Evolutionary conservation across 495 filamentous ascomycete genomes (phyloP).

Genomic region (Lineolata rhizophorae): DNA sequence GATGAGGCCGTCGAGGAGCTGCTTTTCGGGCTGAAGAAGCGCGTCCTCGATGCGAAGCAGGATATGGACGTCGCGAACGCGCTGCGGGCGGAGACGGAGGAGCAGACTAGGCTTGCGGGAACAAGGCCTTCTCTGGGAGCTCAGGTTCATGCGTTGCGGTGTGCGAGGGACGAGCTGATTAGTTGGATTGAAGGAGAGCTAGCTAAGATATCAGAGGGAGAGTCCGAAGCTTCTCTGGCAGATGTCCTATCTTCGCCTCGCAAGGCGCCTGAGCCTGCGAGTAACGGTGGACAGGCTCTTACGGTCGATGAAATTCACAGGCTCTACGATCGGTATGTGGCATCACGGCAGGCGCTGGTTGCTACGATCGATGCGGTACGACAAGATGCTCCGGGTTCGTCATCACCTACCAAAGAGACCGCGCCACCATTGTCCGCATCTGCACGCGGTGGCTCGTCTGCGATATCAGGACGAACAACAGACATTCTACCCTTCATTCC

Average conservation of each 20-base stretch:
- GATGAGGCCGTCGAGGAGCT: constrained; percentile 2
- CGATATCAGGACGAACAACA: too few species aligned
- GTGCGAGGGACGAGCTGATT: constrained; percentile 14
- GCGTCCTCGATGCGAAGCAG: constrained; percentile 4
- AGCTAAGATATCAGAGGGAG: constrained; percentile 10
- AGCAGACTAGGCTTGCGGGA: neutral
- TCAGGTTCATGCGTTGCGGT: constrained; percentile 12
- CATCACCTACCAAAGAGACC: too few species aligned
- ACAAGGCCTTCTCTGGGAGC: constrained; percentile 1
- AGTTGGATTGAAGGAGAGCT: constrained; percentile 17
- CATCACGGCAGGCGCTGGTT: neutral
- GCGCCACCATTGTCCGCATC: too few species aligned
- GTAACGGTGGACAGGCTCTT: neutral
- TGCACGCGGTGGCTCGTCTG: too few species aligned
- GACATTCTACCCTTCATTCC: constrained; percentile 5
- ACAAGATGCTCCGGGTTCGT: too few species aligned
- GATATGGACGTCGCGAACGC: neutral
- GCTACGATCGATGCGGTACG: neutral
- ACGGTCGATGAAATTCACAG: neutral
- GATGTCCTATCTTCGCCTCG: neutral
- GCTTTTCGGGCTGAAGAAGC: constrained; percentile 8
- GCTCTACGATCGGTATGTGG: neutral
- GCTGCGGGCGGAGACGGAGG: neutral
- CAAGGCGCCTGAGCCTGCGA: too few species aligned
- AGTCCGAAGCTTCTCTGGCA: neutral